Evolutionary conservation across 176 grass and related monocot species (phyloP), one percentile per base, ranked within the genome.

Genomic region (Musa troglodytarum): DNA sequence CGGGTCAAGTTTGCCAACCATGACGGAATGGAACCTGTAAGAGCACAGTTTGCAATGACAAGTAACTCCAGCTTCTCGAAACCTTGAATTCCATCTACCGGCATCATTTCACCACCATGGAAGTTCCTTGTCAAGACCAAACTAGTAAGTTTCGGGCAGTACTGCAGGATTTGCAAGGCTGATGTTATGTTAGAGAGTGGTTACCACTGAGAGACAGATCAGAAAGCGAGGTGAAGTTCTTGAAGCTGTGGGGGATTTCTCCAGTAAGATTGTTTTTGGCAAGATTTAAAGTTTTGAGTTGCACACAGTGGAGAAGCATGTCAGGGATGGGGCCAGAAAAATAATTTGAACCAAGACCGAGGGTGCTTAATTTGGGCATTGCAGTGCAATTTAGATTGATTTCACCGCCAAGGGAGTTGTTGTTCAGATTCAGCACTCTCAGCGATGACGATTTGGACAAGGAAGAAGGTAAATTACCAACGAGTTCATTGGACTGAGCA

Each of bases 351-450:
- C 63, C 63, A 24, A 66, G 63, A 66, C 29, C 24, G 2, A 66
- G 21, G 63, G 11, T 12, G 22, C 24, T 26, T 66, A 66, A 26
- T 11, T 12, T 22, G 10, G 12, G 1, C 63, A 29, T 66, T 11
- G 1, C n/a, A 26, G 54, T 58, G 73, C 86, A 98, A 71, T 91
- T 24, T 0, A 93, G 50, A 29, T 52, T 19, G 55, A 98, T 93
- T 2, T 62, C 15, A 16, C 90, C 95, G 1, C 5, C 65, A 5
- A 98, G 82, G 29, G 82, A 81, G 26, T 98, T 98, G 79, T 93
- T 94, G 67, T 88, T 87, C 54, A 98, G 64, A 74, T 86, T 91
- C 79, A 94, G 74, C 13, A 89, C 54, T 52, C 68, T 93, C 49
- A 98, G 80, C 7, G 64, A 80, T 1, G 54, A 68, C 24, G 79